Evolutionary conservation across 176 grass and related monocot genomes (phyloP).

Genomic region (Musa troglodytarum): DNA sequence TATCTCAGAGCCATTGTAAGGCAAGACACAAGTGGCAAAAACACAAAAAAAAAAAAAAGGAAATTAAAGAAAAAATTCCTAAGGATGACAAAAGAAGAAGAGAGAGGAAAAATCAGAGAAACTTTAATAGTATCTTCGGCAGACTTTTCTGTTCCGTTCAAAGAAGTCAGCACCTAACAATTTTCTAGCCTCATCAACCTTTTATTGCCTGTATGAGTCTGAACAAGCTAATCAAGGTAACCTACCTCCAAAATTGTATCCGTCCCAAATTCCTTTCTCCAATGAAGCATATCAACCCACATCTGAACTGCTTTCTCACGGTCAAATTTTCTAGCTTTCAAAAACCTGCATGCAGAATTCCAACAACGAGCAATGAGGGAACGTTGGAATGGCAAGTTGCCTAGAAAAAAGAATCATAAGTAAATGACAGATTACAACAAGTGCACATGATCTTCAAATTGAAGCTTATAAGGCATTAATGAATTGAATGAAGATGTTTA

Average conservation of each 20-base stretch:
- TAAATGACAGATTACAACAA: background rate
- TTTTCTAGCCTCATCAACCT: too few relatives aligned
- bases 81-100: too few relatives aligned
- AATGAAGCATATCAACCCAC: slow-evolving; percentile 18
- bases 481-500: background rate
- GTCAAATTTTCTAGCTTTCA: slow-evolving; percentile 17
- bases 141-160: too few relatives aligned
- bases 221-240: background rate
- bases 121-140: too few relatives aligned
- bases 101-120: too few relatives aligned
- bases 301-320: slow-evolving; percentile 3
- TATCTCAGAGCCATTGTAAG: too few relatives aligned
- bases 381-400: background rate
- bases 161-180: too few relatives aligned
- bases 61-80: too few relatives aligned
- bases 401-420: background rate
- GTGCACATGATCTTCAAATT: background rate
- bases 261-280: slow-evolving; percentile 19
- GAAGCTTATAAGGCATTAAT: background rate
- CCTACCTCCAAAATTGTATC: slow-evolving; percentile 10
- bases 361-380: background rate
- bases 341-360: background rate
- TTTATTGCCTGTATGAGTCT: too few relatives aligned
- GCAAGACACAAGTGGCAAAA: too few relatives aligned
- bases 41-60: too few relatives aligned